Conservation (phyloP, 306 rosid species). For the Vicia faba region DNA sequence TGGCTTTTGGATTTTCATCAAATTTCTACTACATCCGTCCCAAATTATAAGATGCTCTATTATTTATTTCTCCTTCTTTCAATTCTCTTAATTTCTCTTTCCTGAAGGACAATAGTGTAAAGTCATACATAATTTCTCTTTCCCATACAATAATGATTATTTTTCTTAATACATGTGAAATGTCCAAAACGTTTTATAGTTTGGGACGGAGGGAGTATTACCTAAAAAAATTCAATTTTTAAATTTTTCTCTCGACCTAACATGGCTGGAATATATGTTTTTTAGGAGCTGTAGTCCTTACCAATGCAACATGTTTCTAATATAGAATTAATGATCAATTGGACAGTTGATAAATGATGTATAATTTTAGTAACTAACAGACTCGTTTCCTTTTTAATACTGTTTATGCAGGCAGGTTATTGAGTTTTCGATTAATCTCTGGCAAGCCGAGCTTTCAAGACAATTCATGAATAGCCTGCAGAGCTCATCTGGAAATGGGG, state of each 20-base stretch:
- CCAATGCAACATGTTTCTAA: constrained; percentile 10
- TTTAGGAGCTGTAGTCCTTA: neutral
- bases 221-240: neutral
- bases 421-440: constrained; percentile 23
- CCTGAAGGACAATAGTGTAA: too few relatives aligned
- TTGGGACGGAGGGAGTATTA: too few relatives aligned
- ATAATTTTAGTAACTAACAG: constrained; percentile 20
- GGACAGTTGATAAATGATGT: constrained; percentile 3
- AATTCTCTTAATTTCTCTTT: too few relatives aligned
- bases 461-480: constrained; percentile 2
- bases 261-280: neutral
- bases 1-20: neutral
- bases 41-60: too few relatives aligned
- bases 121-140: too few relatives aligned
- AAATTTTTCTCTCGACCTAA: neutral
- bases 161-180: too few relatives aligned
- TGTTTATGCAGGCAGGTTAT: constrained; percentile 20
- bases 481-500: constrained; percentile 28
- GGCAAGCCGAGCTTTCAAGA: constrained; percentile 26
- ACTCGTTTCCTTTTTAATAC: neutral
- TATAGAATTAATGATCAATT: neutral
- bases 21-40: neutral
- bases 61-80: too few relatives aligned
- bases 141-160: too few relatives aligned
- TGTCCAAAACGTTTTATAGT: too few relatives aligned